Percentiles rank a stretch among this genome's conserved stretches.
Evolutionary conservation across 768 basidiomycete genomes (phyloP).

Genomic region (Tylopilus subfusipes): DNA sequence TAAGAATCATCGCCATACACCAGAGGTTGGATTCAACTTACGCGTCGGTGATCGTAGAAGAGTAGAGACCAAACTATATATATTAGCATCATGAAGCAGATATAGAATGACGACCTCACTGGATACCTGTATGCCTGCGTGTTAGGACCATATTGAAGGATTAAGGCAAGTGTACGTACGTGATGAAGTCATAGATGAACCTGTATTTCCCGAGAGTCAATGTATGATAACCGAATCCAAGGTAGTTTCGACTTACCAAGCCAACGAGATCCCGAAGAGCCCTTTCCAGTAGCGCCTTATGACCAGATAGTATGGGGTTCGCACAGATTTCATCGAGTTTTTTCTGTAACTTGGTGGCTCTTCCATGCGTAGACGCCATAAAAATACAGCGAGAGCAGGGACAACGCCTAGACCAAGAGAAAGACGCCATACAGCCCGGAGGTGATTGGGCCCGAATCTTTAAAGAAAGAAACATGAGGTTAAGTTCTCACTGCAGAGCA

Average conservation of each 20-base stretch:
- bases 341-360: constrained; percentile 73
- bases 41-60: constrained; percentile 70
- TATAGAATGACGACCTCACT: constrained; percentile 38
- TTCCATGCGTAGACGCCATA: constrained; percentile 84
- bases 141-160: neutral
- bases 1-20: neutral
- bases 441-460: constrained; percentile 75
- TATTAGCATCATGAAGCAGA: neutral
- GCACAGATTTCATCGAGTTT: constrained; percentile 72
- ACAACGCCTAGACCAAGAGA: constrained; percentile 81
- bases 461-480: neutral
- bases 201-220: constrained; percentile 25
- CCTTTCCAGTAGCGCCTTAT: constrained; percentile 76
- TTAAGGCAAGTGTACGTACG: constrained; percentile 38
- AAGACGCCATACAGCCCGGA: constrained; percentile 83
- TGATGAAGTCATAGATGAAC: constrained; percentile 82
- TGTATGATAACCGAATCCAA: neutral
- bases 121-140: constrained; percentile 47
- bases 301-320: constrained; percentile 74
- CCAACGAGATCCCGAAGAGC: constrained; percentile 69
- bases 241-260: constrained; percentile 48
- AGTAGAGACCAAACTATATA: constrained; percentile 72
- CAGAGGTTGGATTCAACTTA: constrained; percentile 28
- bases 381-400: constrained; percentile 75
- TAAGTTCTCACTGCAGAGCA: neutral